Evolutionary conservation across 129 eudicot genomes (phyloP), one percentile per base, ranked within the genome.

Genomic region (Kitagawia praeruptora): DNA sequence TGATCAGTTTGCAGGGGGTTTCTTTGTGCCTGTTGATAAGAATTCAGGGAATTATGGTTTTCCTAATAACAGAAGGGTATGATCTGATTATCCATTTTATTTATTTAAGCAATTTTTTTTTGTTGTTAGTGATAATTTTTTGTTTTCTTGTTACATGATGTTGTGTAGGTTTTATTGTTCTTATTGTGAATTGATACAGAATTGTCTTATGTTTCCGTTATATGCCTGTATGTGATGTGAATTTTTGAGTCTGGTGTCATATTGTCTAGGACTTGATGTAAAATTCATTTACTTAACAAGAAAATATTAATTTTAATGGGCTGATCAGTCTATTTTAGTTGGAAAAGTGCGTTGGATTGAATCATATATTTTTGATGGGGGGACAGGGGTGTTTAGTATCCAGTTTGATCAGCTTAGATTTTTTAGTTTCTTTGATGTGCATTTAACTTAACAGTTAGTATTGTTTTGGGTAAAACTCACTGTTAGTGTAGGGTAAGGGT

Each of bases 51-150:
- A 76, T 71, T 89, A 89, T 82, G 93, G 83, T 34, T 81, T 70
- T 75, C 89, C 91, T 5, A 91, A 84, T 58, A 87, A 91, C 42
- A 87, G 93, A 75, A 93, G 93, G 96, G 98, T 93, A 93, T 82
- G 58, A 46, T 79, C 56, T 48, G 46, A 27, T 80, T 75, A 37
- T 47, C 27, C 1, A 6, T 51, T 74, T 73, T 34, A 31, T 49
- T 70, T 7, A 66, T 81, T 73, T 13, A 58, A 39, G 41, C 42
- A 56, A 64, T 76, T 77, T 44, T 54, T 76, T 77, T 44, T 54
- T 67, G 42, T 44, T 63, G 54, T 76, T 84, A 19, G 6, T 75
- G 25, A 31, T 31, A 13, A 19, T 53, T 23, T 41, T 64, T 38
- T 8, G 27, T 39, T 4, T 16, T 54, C 8, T 21, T 25, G 61